These are phyloP conservation scores for Gentiana dahurica DNA, from an alignment of 257 asterid species.

Conservation along the genomic window DNA sequence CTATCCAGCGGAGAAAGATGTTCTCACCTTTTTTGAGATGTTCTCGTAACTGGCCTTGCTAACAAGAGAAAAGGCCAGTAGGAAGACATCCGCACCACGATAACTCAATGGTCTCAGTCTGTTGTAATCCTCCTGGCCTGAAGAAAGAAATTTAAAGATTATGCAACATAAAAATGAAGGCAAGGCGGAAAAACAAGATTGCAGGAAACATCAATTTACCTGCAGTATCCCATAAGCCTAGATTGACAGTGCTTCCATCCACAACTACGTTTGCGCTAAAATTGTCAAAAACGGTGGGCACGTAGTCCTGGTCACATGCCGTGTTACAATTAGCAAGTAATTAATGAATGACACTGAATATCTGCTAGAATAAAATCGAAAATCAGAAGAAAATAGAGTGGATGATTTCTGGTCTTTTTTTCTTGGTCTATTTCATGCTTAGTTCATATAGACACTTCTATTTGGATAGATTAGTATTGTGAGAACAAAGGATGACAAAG, in stretches of 20 bases:
- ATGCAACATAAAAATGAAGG: slow-evolving; percentile 9
- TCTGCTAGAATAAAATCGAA: neutral
- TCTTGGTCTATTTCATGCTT: too few relatives aligned
- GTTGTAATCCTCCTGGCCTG: slow-evolving; percentile 92
- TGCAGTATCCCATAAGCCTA: slow-evolving; percentile 91
- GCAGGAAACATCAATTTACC: slow-evolving; percentile 26
- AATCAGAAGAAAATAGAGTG: neutral
- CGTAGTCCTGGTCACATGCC: slow-evolving; percentile 49
- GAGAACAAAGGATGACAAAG: too few relatives aligned
- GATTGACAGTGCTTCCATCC: slow-evolving; percentile 76
- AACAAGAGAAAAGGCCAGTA: slow-evolving; percentile 83
- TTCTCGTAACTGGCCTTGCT: slow-evolving; percentile 92
- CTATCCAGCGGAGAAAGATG: neutral
- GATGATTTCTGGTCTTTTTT: too few relatives aligned
- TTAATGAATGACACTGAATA: neutral
- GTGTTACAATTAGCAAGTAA: too few relatives aligned
- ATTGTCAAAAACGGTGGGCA: slow-evolving; percentile 88
- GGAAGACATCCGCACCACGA: slow-evolving; percentile 92
- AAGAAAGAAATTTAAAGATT: slow-evolving; percentile 7
- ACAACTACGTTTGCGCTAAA: slow-evolving; percentile 84
- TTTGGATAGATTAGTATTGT: too few relatives aligned
- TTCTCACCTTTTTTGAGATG: slow-evolving; percentile 53
- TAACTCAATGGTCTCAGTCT: slow-evolving; percentile 83
- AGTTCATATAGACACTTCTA: too few relatives aligned
- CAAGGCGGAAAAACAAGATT: neutral